phyloP scores from a whole-genome alignment of 169 alveolate species.

The Plasmodium chabaudi region DNA sequence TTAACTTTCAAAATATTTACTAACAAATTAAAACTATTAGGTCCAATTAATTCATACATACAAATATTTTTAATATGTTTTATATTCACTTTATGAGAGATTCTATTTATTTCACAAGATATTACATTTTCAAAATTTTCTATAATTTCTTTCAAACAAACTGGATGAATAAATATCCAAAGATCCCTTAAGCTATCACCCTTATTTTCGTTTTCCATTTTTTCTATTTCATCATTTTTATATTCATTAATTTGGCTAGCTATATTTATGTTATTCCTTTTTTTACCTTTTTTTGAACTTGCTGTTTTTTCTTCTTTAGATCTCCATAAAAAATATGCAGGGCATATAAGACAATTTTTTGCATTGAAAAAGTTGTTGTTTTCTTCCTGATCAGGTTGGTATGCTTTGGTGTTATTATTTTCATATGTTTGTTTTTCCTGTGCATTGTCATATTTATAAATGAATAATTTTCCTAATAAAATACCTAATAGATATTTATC shows the following conservation, averaged over 20 bases:
- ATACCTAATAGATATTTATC: slow-evolving; percentile 31
- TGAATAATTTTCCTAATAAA: slow-evolving; percentile 45
- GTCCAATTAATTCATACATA: slow-evolving; percentile 69
- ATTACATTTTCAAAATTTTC: slow-evolving; percentile 7
- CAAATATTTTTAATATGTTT: slow-evolving; percentile 70
- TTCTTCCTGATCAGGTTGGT: not conserved
- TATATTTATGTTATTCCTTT: not conserved
- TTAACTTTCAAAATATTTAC: slow-evolving; percentile 49
- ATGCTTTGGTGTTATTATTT: not conserved
- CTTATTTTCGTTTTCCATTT: slow-evolving; percentile 3
- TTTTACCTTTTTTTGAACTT: not conserved
- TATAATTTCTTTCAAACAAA: slow-evolving; percentile 30
- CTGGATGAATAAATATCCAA: slow-evolving; percentile 68
- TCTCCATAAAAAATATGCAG: slow-evolving; percentile 67
- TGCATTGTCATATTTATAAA: slow-evolving; percentile 8
- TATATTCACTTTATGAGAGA: not conserved
- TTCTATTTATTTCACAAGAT: not conserved
- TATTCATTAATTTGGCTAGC: not conserved
- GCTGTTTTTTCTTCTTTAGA: slow-evolving; percentile 17
- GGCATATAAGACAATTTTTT: slow-evolving; percentile 32
- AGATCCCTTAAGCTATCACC: slow-evolving; percentile 13
- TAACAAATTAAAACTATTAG: slow-evolving; percentile 32
- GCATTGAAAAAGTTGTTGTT: slow-evolving; percentile 43
- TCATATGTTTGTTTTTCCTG: not conserved
- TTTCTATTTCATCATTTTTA: not conserved